Evolutionary conservation across 495 filamentous ascomycete species (phyloP), one percentile per base, ranked within the genome.

Genomic region (Emericellopsis terricola): DNA sequence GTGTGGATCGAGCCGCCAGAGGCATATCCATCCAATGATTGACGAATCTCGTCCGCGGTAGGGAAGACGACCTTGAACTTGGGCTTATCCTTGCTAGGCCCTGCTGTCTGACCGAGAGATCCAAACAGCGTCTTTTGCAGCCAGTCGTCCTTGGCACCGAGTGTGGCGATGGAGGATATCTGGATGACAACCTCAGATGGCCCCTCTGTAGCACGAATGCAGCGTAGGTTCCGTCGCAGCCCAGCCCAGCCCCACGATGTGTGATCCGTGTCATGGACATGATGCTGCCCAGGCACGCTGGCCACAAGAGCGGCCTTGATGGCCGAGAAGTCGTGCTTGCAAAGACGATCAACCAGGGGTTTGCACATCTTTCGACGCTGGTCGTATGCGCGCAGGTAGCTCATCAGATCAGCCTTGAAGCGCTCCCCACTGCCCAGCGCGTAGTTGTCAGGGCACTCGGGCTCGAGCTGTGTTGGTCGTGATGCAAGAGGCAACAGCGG

Each of bases 1-100:
- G 73, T 79, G 41, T 93, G 86, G 37, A 94, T 89, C 0, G 81
- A 85, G 2, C 60, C 65, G 4, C 86, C 86, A 1, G 79, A 79
- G 3, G 28, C 48, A 44, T 92, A 92, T 3, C 85, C 85, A 44
- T 84, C 76, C 8, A 94, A 42, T 3, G 76, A 85, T 30, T 62
- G 56, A n/a, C 81, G 71, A 40, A 92, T 81, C 42, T 89, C 81
- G 23, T 76, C 62, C 0, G 74, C 51, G 0, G 85, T 91, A 0
- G 85, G 85, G 44, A 87, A 92, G 11, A 94, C 64, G 29, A 94
- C 64, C 33, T 68, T 59, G 47, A 60, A 62, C 2, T 44, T 40
- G 5, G 58, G 49, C 31, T 46, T 35, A 19, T 38, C 8, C 15
- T 37, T 17, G 17, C 35, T 26, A 19, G 24, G 8, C 13, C 15